phyloP scores from a whole-genome alignment of 2,329 filamentous ascomycete species.

The Pseudogymnoascus destructans region DNA sequence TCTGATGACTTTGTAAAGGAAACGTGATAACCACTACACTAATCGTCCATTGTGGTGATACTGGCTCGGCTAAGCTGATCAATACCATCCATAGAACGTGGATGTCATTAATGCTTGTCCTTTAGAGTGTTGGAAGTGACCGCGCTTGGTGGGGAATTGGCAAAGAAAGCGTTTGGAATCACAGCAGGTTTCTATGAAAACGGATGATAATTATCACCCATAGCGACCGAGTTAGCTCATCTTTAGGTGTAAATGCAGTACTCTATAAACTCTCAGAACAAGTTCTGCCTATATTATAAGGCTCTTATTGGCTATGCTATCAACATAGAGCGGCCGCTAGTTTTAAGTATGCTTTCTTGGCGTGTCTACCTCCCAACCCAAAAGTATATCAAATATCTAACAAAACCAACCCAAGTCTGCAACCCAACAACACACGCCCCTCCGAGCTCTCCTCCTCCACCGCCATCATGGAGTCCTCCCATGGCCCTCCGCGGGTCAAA shows the following conservation, averaged over 20 bases:
- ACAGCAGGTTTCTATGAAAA: not conserved
- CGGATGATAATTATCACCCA: not conserved
- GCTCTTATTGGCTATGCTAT: not conserved
- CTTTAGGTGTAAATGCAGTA: not conserved
- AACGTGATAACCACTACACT: conserved; percentile 14
- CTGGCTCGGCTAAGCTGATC: not conserved
- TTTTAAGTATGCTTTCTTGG: conserved; percentile 1
- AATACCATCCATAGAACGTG: not conserved
- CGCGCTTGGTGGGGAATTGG: not conserved
- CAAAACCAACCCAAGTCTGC: not conserved
- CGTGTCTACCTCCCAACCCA: conserved; percentile 2
- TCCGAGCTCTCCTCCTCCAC: conserved; percentile 7
- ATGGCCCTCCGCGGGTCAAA: conserved; percentile 91
- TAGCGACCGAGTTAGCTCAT: not conserved
- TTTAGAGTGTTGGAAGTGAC: not conserved
- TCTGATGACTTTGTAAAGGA: conserved; percentile 13
- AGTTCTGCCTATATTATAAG: not conserved
- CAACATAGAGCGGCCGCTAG: not conserved
- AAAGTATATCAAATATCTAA: conserved; percentile 7
- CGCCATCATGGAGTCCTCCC: conserved; percentile 68
- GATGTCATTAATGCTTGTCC: not conserved
- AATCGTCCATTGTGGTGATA: conserved; percentile 6
- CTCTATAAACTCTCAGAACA: not conserved
- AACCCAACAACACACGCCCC: not conserved
- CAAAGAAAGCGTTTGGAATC: not conserved